These are phyloP conservation scores for Populus ilicifolia DNA, from an alignment of 345 rosid genomes.

Conservation along the genomic window DNA sequence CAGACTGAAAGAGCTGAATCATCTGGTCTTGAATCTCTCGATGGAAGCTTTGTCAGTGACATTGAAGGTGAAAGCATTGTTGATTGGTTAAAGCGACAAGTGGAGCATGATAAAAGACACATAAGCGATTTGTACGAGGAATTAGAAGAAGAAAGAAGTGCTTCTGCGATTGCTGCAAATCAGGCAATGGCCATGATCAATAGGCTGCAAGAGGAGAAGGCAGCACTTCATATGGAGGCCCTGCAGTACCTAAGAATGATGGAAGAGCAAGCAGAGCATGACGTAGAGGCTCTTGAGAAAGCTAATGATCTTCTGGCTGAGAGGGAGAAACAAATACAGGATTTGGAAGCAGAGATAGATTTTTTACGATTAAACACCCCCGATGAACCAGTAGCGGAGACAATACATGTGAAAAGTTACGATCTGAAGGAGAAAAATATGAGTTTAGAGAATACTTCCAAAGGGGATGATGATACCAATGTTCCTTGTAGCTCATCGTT, in stretches of 20 bases:
- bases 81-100: conserved; percentile 68
- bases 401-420: conserved; percentile 15
- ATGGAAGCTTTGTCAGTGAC: conserved; percentile 57
- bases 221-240: conserved; percentile 81
- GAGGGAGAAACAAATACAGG: conserved; percentile 67
- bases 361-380: conserved; percentile 37
- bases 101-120: conserved; percentile 58
- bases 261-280: conserved; percentile 83
- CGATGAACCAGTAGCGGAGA: conserved; percentile 34
- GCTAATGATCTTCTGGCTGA: conserved; percentile 63
- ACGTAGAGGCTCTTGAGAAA: conserved; percentile 75
- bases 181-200: conserved; percentile 99
- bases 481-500: conserved; percentile 1
- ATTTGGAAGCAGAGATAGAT: conserved; percentile 67
- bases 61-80: conserved; percentile 72
- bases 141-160: conserved; percentile 89
- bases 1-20: conserved; percentile 48
- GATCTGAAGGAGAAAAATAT: conserved; percentile 19
- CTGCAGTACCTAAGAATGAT: conserved; percentile 79
- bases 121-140: conserved; percentile 62
- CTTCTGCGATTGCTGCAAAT: conserved; percentile 76
- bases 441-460: conserved; percentile 1
- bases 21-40: conserved; percentile 53
- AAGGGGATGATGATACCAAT: conserved; percentile 10
- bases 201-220: conserved; percentile 91